Evolutionary conservation across 345 rosid species (phyloP), one percentile per base, ranked within the genome.

Genomic region (Citrus reticulata): DNA sequence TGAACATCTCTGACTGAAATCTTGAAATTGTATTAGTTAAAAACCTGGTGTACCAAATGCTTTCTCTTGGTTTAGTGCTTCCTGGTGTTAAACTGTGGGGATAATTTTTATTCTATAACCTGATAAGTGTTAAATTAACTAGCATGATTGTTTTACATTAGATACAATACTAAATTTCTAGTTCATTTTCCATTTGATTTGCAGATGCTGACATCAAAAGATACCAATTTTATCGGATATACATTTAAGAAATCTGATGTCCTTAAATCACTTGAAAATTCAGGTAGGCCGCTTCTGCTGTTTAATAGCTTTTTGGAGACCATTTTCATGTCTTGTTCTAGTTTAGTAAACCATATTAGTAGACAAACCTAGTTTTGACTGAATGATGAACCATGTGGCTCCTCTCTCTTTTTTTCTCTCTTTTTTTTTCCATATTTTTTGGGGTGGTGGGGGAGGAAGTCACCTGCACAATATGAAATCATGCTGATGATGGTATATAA

Each of bases 191-290:
- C 74, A 37, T 82, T 72, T 79, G 40, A 40, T 83, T 78, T 80
- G 81, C 95, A 96, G 98, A 96, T 96, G 98, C 80, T 96, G 90
- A 88, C 99, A 65, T 96, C 98, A 27, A 96, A 88, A 83, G 99
- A 96, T 82, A 88, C 84, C 76, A 92, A 94, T 79, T 96, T 96
- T 91, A 91, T 96, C 25, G 99, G 99, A 84, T 94, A 90, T 81
- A 96, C 99, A 63, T 96, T 83, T 83, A 93, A 89, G 85, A 94
- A 96, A 83, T 93, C 98, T 58, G 98, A 94, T 76, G 84, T 89
- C 75, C 85, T 87, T 63, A 93, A 88, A 81, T 89, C 99, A 37
- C 81, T 96, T 69, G 92, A 90, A 77, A 90, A 77, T 85, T 85
- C 97, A 88, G 97, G 99, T 96, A 87, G 29, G 77, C 72, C 76